Conservation (phyloP, 169 alveolate species). For the Plasmodium malariae region DNA sequence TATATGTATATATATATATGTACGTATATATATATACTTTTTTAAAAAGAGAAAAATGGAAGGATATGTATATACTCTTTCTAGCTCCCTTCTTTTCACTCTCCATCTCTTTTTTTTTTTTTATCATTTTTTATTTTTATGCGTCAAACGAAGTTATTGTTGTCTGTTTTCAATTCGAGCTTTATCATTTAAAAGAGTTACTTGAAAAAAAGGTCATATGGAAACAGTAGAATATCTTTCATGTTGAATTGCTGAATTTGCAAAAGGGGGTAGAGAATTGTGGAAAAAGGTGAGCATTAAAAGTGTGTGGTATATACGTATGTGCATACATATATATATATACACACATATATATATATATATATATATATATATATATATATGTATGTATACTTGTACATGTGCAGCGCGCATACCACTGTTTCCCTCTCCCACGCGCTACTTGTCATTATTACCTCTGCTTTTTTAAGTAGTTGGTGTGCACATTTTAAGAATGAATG, state of each 20-base stretch:
- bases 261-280: background rate
- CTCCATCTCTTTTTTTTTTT: constrained; percentile 4
- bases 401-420: too few species aligned
- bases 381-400: background rate
- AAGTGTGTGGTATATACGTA: background rate
- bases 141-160: background rate
- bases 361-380: background rate
- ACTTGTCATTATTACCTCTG: constrained; percentile 1
- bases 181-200: background rate
- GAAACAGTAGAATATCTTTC: background rate
- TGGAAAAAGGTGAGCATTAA: background rate
- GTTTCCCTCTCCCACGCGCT: too few species aligned
- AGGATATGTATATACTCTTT: background rate
- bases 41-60: background rate
- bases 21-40: background rate
- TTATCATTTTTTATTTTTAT: background rate
- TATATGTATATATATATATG: background rate
- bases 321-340: too few species aligned
- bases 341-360: too few species aligned
- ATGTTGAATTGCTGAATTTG: background rate
- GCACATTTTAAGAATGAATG: background rate
- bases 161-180: background rate
- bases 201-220: constrained; percentile 20
- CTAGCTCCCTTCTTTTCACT: background rate
- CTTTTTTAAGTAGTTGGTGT: background rate